Conservation (phyloP, 179 eudicot genomes). For the Heliamphora pulchella region DNA sequence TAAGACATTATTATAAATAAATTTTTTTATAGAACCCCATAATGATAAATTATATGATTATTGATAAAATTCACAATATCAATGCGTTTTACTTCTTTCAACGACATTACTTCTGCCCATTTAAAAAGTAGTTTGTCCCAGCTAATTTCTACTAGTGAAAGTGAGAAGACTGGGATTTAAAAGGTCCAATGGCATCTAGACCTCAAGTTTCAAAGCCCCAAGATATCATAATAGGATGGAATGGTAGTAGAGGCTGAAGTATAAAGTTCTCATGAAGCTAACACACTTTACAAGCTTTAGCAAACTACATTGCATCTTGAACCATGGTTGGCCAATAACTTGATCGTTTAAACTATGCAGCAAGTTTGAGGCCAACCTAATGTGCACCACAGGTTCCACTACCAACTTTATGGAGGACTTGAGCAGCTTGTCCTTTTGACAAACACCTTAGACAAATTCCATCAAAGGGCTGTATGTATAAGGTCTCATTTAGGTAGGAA, state of each 20-base stretch:
- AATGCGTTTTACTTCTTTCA: neutral
- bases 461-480: constrained; percentile 4
- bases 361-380: constrained; percentile 8
- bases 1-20: neutral
- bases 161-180: neutral
- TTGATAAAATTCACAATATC: neutral
- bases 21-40: neutral
- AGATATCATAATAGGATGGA: neutral
- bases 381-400: constrained; percentile 13
- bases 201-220: neutral
- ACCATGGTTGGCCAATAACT: constrained; percentile 10
- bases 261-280: neutral
- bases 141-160: neutral
- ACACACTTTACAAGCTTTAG: neutral
- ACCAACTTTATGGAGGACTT: neutral
- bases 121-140: neutral
- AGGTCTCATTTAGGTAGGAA: neutral
- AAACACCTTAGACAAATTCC: constrained; percentile 4
- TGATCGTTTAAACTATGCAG: neutral
- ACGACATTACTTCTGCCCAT: neutral
- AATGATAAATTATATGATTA: neutral
- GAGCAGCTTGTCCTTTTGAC: neutral
- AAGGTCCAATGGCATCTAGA: neutral
- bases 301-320: neutral
- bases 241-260: neutral